Conservation (phyloP, 805 yeast species). For the Saccharomyces jurei region DNA sequence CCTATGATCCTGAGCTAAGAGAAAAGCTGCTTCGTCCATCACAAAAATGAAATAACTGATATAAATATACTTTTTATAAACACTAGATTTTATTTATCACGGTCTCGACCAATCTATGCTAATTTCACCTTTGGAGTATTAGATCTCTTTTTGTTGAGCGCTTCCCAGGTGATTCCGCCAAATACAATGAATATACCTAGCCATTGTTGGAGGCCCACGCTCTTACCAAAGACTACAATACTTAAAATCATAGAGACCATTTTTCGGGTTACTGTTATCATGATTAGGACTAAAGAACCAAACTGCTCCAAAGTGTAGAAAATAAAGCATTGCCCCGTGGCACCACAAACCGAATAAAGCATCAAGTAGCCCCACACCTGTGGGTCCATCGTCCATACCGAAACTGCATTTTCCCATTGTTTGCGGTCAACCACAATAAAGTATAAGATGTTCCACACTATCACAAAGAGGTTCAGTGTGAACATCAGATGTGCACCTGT, state of each 20-base stretch:
- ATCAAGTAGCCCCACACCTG: slow-evolving; percentile 50
- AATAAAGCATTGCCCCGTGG: slow-evolving; percentile 91
- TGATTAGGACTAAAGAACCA: slow-evolving; percentile 77
- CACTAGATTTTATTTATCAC: not conserved
- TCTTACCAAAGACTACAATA: slow-evolving; percentile 81
- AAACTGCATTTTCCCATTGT: slow-evolving; percentile 31
- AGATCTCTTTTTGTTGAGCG: slow-evolving; percentile 37
- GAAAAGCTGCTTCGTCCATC: slow-evolving; percentile 20
- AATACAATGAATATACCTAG: slow-evolving; percentile 72
- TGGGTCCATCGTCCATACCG: slow-evolving; percentile 35
- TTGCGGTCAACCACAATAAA: slow-evolving; percentile 25
- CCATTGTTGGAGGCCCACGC: slow-evolving; percentile 60
- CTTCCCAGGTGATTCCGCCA: slow-evolving; percentile 78
- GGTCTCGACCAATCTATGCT: not conserved
- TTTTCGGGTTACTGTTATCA: slow-evolving; percentile 92
- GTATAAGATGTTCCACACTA: slow-evolving; percentile 43
- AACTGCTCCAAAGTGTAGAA: slow-evolving; percentile 75
- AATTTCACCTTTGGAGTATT: not conserved
- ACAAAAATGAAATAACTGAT: not conserved
- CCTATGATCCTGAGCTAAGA: slow-evolving; percentile 36
- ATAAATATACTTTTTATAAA: not conserved
- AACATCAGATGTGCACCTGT: slow-evolving; percentile 89
- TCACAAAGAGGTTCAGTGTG: slow-evolving; percentile 43
- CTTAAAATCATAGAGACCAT: slow-evolving; percentile 92
- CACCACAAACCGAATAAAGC: slow-evolving; percentile 69